Base-by-base conservation (phyloP, 1,284 basidiomycete genomes). In the Anthracocystis walkeri region DNA sequence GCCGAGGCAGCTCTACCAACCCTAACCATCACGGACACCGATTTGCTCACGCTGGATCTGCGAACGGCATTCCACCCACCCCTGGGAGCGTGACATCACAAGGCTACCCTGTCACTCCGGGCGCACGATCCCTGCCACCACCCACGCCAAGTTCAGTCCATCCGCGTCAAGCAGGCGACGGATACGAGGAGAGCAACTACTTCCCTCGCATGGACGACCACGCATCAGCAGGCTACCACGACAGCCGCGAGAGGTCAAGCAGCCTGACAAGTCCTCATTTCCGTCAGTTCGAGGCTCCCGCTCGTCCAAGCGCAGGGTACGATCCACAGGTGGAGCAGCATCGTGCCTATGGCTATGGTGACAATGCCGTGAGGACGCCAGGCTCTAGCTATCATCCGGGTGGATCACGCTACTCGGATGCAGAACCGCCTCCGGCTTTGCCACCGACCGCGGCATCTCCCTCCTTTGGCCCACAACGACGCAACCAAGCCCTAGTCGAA, bases 161-260 rank as follows among this genome's bases (percentile, higher is more conserved):
- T 38, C 53, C 31, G 4, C 53, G 62, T 14, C 48, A 52, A 4
- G 27, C 25, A 11, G 58, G 31, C 20, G 62, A 70, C 7, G 54
- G 40, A 10, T 57, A 59, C 25, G 62, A 62, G 33, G 71, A 68
- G 45, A 65, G 58, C 55, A 69, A 74, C 25, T 74, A 74, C 52
- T 74, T 74, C 29, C 71, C 71, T 3, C 62, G 52, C 21, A 38
- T 69, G 50, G 56, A 58, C 8, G 50, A 45, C 1, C 27, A 44
- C 29, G 45, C 45, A 31, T 35, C 49, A 10, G 35, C 25, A 20
- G 40, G 31, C 60, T 57, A 57, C 20, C 42, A 53, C 2, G 57
- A 29, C 14, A 42, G 21, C 21, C 46, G 56, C 16, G 65, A 62
- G 14, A 50, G 55, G 38, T 51, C 62, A 4, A 35, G 55, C 51